phyloP scores from a whole-genome alignment of 23 red algal genomes.

The Gracilaria caudata region DNA sequence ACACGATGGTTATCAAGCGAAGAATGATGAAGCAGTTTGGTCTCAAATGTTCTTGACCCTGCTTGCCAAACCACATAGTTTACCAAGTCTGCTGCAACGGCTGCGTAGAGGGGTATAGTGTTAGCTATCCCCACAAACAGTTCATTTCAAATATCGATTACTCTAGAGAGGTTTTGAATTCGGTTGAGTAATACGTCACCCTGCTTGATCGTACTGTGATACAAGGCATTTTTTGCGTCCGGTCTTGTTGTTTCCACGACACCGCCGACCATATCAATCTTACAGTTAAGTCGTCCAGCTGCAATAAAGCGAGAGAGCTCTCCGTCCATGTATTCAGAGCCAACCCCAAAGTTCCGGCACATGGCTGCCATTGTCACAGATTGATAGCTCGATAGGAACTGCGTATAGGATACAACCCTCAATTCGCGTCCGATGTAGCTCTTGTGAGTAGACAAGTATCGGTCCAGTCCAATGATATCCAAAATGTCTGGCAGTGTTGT shows the following conservation, averaged over 20 bases:
- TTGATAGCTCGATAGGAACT: conserved; percentile 93
- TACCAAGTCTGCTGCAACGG: not conserved
- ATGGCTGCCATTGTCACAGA: conserved; percentile 90
- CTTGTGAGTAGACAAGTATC: conserved; percentile 72
- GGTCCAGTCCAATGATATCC: conserved; percentile 67
- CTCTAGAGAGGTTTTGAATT: conserved; percentile 94
- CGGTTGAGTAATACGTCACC: conserved; percentile 96
- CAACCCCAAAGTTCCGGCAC: conserved; percentile 88
- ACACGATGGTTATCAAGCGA: conserved; percentile 92
- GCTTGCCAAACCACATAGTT: not conserved
- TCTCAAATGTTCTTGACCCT: not conserved
- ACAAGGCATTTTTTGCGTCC: conserved; percentile 85
- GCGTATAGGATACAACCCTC: conserved; percentile 89
- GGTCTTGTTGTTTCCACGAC: conserved; percentile 88
- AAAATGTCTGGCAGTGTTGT: conserved; percentile 79
- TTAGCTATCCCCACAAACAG: not conserved
- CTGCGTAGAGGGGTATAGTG: not conserved
- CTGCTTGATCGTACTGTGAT: conserved; percentile 89
- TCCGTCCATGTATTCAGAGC: conserved; percentile 77
- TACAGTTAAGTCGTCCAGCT: conserved; percentile 85
- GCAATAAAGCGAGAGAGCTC: conserved; percentile 95
- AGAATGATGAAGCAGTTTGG: conserved; percentile 26
- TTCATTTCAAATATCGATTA: conserved; percentile 86
- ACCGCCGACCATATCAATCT: conserved; percentile 94
- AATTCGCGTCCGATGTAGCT: conserved; percentile 87